Base-by-base conservation (phyloP, 495 filamentous ascomycete genomes). In the Echria macrotheca region DNA sequence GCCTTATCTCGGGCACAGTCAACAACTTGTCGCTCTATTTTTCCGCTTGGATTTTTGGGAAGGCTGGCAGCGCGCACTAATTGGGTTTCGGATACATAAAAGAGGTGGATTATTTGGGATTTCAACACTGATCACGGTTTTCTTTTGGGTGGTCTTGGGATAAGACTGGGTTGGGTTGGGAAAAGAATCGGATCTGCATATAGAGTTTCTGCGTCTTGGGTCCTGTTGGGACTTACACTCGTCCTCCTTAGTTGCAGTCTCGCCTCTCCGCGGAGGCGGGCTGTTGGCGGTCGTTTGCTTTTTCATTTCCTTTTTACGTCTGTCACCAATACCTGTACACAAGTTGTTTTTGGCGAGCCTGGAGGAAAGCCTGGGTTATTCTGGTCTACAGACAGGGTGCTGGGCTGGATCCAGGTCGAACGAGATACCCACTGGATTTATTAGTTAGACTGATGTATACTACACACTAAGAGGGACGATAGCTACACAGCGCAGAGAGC, bases 371-470 rank as follows among this genome's bases (percentile, higher is more conserved):
- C 44, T 46, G 46, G 9, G 53, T 50, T 63, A 57, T 60, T 57
- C 50, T 44, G 47, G 57, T 48, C 49, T 61, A 53, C 54, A 53
- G 61, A 57, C 12, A 26, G 24, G 61, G 58, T 54, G 58, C 67
- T 70, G 65, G 70, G 56, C 71, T 72, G 71, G 71, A 58, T 64
- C 69, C 69, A 67, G 64, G 60, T 68, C 56, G 55, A 65, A 69
- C 69, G 66, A 69, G 67, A 70, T 70, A 70, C 67, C 67, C 70
- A 68, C 59, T 59, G 56, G 57, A 50, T 54, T 54, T 65, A 46
- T 42, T 53, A 26, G 63, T 71, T 70, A 69, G 66, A 68, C 65
- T 56, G 47, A 55, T 69, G 69, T 72, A 73, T 58, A 69, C 48
- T 68, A 71, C 35, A 29, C 57, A 37, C 49, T n/a, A 59, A 70